Evolutionary conservation across 2,329 filamentous ascomycete genomes (phyloP).

Genomic region (Penicillium sp.): DNA sequence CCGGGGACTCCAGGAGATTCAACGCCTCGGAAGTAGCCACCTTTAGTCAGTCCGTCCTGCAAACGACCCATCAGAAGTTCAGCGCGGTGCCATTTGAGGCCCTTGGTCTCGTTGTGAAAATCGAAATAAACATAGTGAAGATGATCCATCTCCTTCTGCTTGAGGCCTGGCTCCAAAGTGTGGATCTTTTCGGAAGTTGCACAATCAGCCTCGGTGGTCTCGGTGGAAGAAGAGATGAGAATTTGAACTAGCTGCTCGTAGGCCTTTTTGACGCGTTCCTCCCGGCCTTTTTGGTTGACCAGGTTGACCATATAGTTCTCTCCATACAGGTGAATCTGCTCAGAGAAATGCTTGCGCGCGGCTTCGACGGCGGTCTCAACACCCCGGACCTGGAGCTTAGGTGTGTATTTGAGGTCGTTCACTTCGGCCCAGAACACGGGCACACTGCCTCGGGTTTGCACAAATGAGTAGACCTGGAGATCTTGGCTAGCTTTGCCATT

Average conservation of each 20-base stretch:
- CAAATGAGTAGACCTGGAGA: conserved; percentile 86
- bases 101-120: conserved; percentile 97
- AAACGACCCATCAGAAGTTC: conserved; percentile 82
- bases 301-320: conserved; percentile 97
- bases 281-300: conserved; percentile 92
- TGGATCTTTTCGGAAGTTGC: conserved; percentile 77
- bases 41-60: conserved; percentile 69
- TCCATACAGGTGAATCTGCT: conserved; percentile 90
- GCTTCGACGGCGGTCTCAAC: conserved; percentile 77
- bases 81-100: conserved; percentile 87
- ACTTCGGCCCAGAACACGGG: conserved; percentile 96
- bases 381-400: conserved; percentile 81
- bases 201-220: conserved; percentile 63
- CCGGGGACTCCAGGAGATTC: conserved; percentile 72
- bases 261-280: conserved; percentile 83
- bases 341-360: conserved; percentile 82
- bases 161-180: conserved; percentile 64
- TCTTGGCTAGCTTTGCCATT: conserved; percentile 73
- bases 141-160: conserved; percentile 68
- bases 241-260: conserved; percentile 87
- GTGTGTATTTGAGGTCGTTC: conserved; percentile 88
- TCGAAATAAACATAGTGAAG: conserved; percentile 98
- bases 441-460: conserved; percentile 94
- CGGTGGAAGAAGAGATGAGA: conserved; percentile 66
- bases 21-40: conserved; percentile 89